Base-by-base conservation (phyloP, 1,284 basidiomycete genomes). In the Ganoderma lingzhi region DNA sequence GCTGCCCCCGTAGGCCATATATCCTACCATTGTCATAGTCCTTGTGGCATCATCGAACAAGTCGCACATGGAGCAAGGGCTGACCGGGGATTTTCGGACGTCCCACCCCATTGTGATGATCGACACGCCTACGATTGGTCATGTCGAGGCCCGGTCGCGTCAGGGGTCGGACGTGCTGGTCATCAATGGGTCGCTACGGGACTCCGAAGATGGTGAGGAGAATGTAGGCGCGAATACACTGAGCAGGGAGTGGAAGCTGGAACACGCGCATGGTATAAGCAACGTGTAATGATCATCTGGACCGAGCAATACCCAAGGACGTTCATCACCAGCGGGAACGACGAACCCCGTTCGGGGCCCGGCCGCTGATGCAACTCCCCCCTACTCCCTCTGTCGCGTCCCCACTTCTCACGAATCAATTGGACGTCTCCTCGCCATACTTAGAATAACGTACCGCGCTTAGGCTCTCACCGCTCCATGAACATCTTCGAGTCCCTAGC, bases 11-110 rank as follows among this genome's bases (percentile, higher is more conserved):
- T 23, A 62, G 60, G 60, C 60, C 9, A 62, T 62, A 6, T 62
- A 62, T 39, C 60, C 60, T 2, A 44, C 15, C 39, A 3, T 62
- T 23, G 42, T 62, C 41, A 62, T 62, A 23, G 41, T 62, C 6
- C 19, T 62, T 8, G 60, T 62, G 6, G 60, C 60, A 3, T 30
- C 60, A 3, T 30, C 39, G 1, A 42, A 62, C 41, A 14, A n/a
- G 14, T 62, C 60, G 1, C 60, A 30, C 4, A 30, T 55, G 12
- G 53, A 55, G 28, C 30, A 32, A 12, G 53, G 28, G 8, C 45
- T 51, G 17, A 12, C n/a, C 23, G 19, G 19, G 19, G n/a, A 8
- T 48, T 5, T 15, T 6, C 6, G 17, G 14, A 10, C 42, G 17
- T 48, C 19, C 45, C 45, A 9, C 17, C 39, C 39, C 39, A 41